phyloP scores from a whole-genome alignment of 2,329 filamentous ascomycete genomes.

The Grosmannia huntii region DNA sequence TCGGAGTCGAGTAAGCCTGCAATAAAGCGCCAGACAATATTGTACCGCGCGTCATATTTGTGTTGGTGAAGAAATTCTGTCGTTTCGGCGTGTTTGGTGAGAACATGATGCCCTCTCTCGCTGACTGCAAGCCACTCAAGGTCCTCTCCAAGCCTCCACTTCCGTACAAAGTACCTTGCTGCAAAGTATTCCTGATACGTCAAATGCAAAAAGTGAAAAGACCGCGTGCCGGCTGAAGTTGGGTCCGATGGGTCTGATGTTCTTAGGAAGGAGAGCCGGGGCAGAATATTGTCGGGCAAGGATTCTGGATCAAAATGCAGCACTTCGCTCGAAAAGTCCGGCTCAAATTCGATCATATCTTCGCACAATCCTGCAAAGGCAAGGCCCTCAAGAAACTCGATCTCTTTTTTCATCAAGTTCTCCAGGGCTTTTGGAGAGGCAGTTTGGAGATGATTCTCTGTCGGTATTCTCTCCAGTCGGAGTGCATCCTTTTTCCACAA shows the following conservation, averaged over 20 bases:
- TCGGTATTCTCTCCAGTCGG: background rate
- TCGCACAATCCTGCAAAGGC: background rate
- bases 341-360: background rate
- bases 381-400: background rate
- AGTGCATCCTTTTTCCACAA: background rate
- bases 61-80: background rate
- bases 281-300: background rate
- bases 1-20: background rate
- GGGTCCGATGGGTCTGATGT: background rate
- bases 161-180: background rate
- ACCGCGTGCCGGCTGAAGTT: background rate
- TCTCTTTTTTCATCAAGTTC: background rate
- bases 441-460: background rate
- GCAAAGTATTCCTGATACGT: background rate
- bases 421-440: background rate
- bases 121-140: too few species aligned
- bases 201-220: background rate
- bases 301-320: background rate
- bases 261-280: background rate
- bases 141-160: background rate
- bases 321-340: background rate
- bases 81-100: too few species aligned
- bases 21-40: background rate
- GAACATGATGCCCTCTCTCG: too few species aligned
- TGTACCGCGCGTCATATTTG: background rate